Evolutionary conservation across 768 basidiomycete genomes (phyloP).

Genomic region (Lentinula aciculospora): DNA sequence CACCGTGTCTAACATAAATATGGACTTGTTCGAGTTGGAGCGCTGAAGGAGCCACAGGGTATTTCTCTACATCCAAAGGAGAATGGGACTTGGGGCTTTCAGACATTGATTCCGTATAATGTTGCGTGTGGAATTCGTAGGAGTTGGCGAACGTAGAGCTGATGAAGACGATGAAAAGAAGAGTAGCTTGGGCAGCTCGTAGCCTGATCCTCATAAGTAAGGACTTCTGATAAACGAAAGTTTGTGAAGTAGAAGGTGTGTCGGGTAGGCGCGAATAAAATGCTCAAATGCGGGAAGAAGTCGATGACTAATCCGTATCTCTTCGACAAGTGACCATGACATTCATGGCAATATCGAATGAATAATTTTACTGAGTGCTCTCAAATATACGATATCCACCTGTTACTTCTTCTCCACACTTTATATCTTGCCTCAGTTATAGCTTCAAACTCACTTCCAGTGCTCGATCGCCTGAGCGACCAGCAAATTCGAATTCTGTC

Average conservation of each 20-base stretch:
- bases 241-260: neutral
- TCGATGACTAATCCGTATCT: no score
- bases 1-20: constrained; percentile 71
- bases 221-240: neutral
- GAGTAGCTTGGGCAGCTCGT: neutral
- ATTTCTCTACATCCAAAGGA: constrained; percentile 54
- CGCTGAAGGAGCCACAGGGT: constrained; percentile 50
- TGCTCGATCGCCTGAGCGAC: no score
- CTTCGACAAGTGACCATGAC: no score
- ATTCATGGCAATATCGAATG: no score
- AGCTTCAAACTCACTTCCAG: no score
- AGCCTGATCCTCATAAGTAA: neutral
- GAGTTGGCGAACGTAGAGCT: neutral
- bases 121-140: neutral
- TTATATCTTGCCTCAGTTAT: no score
- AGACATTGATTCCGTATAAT: constrained; percentile 19
- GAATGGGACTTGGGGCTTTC: constrained; percentile 33
- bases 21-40: constrained; percentile 68
- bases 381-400: no score
- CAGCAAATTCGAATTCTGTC: neutral
- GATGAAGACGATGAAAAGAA: neutral
- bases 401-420: no score
- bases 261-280: neutral
- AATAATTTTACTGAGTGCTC: no score
- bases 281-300: neutral